phyloP scores from a whole-genome alignment of 345 rosid genomes.

The Geranium rotundifolium region DNA sequence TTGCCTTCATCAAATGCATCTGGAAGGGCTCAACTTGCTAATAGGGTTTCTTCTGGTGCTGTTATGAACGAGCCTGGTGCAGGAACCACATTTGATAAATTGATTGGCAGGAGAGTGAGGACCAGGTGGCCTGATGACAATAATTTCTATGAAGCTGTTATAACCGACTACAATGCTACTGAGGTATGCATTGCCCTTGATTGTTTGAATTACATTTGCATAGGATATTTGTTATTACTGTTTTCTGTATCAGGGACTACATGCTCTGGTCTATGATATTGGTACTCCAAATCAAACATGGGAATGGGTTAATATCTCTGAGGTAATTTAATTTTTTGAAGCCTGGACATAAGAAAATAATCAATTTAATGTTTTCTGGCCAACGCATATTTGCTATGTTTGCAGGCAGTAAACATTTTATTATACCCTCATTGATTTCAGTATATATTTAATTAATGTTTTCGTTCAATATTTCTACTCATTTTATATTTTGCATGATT shows the following conservation, averaged over 20 bases:
- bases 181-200: slow-evolving; percentile 34
- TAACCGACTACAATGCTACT: slow-evolving; percentile 46
- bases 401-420: background rate
- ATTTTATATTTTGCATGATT: background rate
- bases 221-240: slow-evolving; percentile 6
- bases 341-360: background rate
- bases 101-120: slow-evolving; percentile 62
- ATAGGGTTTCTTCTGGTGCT: slow-evolving; percentile 42
- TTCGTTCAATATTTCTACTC: background rate
- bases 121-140: slow-evolving; percentile 95
- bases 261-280: slow-evolving; percentile 78
- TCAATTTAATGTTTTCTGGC: too few species aligned
- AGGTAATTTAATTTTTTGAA: slow-evolving; percentile 29
- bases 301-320: slow-evolving; percentile 90
- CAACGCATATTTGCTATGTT: too few species aligned
- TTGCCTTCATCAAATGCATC: slow-evolving; percentile 45
- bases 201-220: slow-evolving; percentile 4
- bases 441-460: too few species aligned
- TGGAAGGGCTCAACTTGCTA: slow-evolving; percentile 48
- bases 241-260: slow-evolving; percentile 40
- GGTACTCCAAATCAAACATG: slow-evolving; percentile 66
- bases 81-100: slow-evolving; percentile 33
- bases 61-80: slow-evolving; percentile 35
- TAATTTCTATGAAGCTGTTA: slow-evolving; percentile 80
- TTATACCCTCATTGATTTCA: too few species aligned